Evolutionary conservation across 2,329 filamentous ascomycete species (phyloP).

Genomic region (Arachnopeziza araneosa): DNA sequence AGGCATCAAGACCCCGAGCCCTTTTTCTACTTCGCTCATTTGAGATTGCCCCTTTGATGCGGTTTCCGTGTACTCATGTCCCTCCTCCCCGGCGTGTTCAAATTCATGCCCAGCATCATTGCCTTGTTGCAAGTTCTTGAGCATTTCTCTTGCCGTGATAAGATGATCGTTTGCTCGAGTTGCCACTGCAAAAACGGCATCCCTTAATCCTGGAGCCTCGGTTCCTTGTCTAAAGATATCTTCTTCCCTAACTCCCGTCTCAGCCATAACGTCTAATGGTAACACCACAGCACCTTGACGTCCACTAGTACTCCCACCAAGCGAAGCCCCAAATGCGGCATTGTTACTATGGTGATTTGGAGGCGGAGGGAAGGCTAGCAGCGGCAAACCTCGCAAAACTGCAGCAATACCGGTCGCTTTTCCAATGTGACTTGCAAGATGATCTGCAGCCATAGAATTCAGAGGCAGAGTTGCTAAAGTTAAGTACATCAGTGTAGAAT

Average conservation of each 20-base stretch:
- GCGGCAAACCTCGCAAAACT: slow-evolving; percentile 77
- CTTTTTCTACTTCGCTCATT: slow-evolving; percentile 52
- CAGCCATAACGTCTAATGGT: slow-evolving; percentile 85
- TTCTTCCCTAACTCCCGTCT: slow-evolving; percentile 76
- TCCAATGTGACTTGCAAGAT: slow-evolving; percentile 90
- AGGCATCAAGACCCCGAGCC: slow-evolving; percentile 76
- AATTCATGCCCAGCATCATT: slow-evolving; percentile 77
- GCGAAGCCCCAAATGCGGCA: slow-evolving; percentile 33
- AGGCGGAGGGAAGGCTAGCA: slow-evolving; percentile 74
- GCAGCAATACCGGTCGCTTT: slow-evolving; percentile 88
- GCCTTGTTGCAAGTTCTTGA: slow-evolving; percentile 71
- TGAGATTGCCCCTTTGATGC: slow-evolving; percentile 34
- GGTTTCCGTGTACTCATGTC: slow-evolving; percentile 45
- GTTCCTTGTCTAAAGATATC: slow-evolving; percentile 79
- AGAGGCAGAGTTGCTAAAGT: slow-evolving; percentile 75
- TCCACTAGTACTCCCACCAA: slow-evolving; percentile 31
- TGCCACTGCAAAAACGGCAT: slow-evolving; percentile 87
- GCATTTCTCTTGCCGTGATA: slow-evolving; percentile 88
- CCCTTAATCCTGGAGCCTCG: slow-evolving; percentile 72
- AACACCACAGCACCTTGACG: slow-evolving; percentile 66
- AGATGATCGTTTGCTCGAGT: slow-evolving; percentile 94
- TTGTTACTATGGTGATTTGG: slow-evolving; percentile 50
- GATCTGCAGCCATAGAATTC: slow-evolving; percentile 78
- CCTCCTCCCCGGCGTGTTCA: slow-evolving; percentile 77
- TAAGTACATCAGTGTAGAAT: slow-evolving; percentile 86